Conservation (phyloP, 805 yeast species). For the Debaryomyces tyrocola region DNA sequence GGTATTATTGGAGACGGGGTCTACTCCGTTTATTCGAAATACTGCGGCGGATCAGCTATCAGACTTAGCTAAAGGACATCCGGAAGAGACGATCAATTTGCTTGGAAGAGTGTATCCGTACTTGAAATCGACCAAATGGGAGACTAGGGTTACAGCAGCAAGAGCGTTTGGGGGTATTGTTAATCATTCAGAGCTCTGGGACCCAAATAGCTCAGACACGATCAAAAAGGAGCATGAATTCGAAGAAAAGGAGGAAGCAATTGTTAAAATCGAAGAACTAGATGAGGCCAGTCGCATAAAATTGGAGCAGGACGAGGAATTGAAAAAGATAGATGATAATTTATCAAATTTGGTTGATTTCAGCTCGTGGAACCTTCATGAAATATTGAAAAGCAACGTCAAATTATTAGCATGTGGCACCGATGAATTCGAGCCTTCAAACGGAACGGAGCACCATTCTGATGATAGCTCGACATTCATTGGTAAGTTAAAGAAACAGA, state of each 20-base stretch:
- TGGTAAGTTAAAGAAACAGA: constrained; percentile 52
- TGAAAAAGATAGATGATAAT: constrained; percentile 40
- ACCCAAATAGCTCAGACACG: constrained; percentile 59
- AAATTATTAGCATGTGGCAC: constrained; percentile 68
- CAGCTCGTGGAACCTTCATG: constrained; percentile 50
- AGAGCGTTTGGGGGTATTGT: constrained; percentile 93
- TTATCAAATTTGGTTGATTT: constrained; percentile 45
- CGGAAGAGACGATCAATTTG: constrained; percentile 83
- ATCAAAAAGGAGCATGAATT: constrained; percentile 20
- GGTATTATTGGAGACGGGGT: constrained; percentile 82
- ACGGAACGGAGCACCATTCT: constrained; percentile 8
- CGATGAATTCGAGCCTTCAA: constrained; percentile 25
- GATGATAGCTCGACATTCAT: constrained; percentile 32
- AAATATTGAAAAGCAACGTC: constrained; percentile 49
- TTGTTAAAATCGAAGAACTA: constrained; percentile 16
- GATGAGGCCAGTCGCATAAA: constrained; percentile 23
- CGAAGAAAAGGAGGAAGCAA: constrained; percentile 6
- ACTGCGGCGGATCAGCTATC: constrained; percentile 97
- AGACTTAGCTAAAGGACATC: constrained; percentile 90
- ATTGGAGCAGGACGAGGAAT: constrained; percentile 43
- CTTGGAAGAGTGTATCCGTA: constrained; percentile 91
- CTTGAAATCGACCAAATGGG: constrained; percentile 85
- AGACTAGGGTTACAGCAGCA: constrained; percentile 92
- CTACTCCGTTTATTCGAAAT: constrained; percentile 87
- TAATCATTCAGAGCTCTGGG: constrained; percentile 76